Conservation (phyloP, 768 basidiomycete genomes). For the Suillus cothurnatus region DNA sequence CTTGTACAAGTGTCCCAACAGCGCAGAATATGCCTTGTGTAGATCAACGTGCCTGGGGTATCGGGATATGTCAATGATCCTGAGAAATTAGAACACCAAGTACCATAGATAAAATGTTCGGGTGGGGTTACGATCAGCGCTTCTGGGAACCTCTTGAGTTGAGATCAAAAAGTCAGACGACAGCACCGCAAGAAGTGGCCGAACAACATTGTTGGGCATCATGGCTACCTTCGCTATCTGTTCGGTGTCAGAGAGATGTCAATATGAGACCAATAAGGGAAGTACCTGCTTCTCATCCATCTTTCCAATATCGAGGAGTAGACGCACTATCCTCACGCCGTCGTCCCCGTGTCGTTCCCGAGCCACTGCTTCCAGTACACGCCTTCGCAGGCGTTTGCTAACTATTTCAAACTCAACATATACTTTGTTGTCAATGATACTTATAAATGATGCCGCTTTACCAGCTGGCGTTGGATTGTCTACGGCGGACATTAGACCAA, state of each 20-base stretch:
- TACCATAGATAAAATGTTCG: conserved; percentile 94
- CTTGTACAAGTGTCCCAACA: conserved; percentile 84
- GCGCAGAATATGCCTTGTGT: conserved; percentile 74
- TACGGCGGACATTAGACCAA: conserved; percentile 76
- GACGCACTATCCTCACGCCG: conserved; percentile 79
- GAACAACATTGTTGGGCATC: conserved; percentile 87
- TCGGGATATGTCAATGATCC: conserved; percentile 10
- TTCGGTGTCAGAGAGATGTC: conserved; percentile 3
- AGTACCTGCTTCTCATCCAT: conserved; percentile 93
- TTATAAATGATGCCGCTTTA: conserved; percentile 69
- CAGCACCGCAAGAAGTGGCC: conserved; percentile 76
- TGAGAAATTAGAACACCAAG: conserved; percentile 14
- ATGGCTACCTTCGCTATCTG: conserved; percentile 93
- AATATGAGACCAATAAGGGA: conserved; percentile 5
- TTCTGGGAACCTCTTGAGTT: conserved; percentile 91
- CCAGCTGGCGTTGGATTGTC: conserved; percentile 83
- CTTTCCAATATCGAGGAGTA: conserved; percentile 82
- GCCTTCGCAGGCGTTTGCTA: conserved; percentile 62
- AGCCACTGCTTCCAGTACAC: conserved; percentile 75
- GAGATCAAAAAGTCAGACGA: conserved; percentile 83
- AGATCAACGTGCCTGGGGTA: conserved; percentile 84
- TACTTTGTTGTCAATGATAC: conserved; percentile 68
- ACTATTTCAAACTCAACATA: conserved; percentile 82
- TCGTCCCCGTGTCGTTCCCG: conserved; percentile 82
- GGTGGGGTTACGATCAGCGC: conserved; percentile 85